Percentiles rank a stretch among this genome's conserved stretches.
phyloP scores from a whole-genome alignment of 2,329 filamentous ascomycete genomes.

The Fusarium staphyleae region DNA sequence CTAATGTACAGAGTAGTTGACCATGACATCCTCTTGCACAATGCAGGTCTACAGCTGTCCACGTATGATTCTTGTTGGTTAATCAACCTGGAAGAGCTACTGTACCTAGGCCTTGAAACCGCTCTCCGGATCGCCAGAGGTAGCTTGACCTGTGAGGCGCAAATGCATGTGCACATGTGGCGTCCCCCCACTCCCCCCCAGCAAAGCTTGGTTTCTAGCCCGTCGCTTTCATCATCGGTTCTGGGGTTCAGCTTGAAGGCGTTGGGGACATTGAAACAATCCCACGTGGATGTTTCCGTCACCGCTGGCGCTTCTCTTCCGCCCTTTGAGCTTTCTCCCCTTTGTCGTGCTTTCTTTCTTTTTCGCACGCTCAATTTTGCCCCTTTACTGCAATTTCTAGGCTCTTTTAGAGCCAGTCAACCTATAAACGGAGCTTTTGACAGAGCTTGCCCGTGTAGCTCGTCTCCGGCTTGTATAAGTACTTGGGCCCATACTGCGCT shows the following conservation, averaged over 20 bases:
- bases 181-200: constrained; percentile 19
- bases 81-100: not conserved
- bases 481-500: constrained; percentile 6
- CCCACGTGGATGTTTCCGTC: constrained; percentile 35
- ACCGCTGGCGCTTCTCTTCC: constrained; percentile 23
- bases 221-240: constrained; percentile 29
- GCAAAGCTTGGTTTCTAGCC: constrained; percentile 26
- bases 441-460: constrained; percentile 9
- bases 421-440: not conserved
- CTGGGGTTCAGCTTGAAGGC: constrained; percentile 20
- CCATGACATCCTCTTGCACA: no score
- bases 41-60: no score
- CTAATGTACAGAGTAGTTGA: no score
- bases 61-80: no score
- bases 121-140: constrained; percentile 4
- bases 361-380: not conserved
- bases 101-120: constrained; percentile 4
- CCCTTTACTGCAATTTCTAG: not conserved
- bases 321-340: not conserved
- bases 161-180: constrained; percentile 18
- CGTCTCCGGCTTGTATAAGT: constrained; percentile 16
- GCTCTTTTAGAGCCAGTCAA: not conserved
- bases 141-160: constrained; percentile 8
- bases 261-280: constrained; percentile 13
- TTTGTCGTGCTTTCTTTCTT: constrained; percentile 7